phyloP scores from a whole-genome alignment of 192 early-diverging fungal genomes.

The Coemansia sp. region DNA sequence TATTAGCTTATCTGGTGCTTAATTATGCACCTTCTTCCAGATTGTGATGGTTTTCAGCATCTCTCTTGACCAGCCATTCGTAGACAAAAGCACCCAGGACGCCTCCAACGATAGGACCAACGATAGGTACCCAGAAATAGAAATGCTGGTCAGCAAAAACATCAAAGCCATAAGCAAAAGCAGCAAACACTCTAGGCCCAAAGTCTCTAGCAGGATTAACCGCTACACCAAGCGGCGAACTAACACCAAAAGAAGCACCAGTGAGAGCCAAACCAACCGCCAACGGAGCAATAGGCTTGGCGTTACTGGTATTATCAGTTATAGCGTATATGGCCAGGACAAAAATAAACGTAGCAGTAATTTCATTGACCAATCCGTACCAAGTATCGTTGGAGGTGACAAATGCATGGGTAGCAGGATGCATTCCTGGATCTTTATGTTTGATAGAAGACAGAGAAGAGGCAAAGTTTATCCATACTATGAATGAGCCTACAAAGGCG shows the following conservation, averaged over 20 bases:
- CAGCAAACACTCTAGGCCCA: constrained; percentile 69
- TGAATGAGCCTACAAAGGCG: constrained; percentile 47
- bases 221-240: constrained; percentile 57
- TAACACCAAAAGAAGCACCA: constrained; percentile 56
- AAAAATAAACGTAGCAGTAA: constrained; percentile 61
- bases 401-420: constrained; percentile 38
- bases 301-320: constrained; percentile 56
- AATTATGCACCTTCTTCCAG: constrained; percentile 27
- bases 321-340: constrained; percentile 59
- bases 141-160: constrained; percentile 61
- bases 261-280: constrained; percentile 58
- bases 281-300: constrained; percentile 52
- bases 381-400: constrained; percentile 26
- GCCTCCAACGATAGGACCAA: constrained; percentile 61
- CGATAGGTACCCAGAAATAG: constrained; percentile 71
- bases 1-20: too few species aligned
- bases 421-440: constrained; percentile 22
- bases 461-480: constrained; percentile 46
- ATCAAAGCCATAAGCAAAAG: constrained; percentile 59
- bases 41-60: constrained; percentile 36
- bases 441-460: constrained; percentile 25
- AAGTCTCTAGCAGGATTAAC: constrained; percentile 76
- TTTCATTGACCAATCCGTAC: constrained; percentile 48
- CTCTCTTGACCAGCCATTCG: constrained; percentile 56
- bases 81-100: constrained; percentile 57